Conservation (phyloP, 441 rosid species). For the Syzygium malaccense region DNA sequence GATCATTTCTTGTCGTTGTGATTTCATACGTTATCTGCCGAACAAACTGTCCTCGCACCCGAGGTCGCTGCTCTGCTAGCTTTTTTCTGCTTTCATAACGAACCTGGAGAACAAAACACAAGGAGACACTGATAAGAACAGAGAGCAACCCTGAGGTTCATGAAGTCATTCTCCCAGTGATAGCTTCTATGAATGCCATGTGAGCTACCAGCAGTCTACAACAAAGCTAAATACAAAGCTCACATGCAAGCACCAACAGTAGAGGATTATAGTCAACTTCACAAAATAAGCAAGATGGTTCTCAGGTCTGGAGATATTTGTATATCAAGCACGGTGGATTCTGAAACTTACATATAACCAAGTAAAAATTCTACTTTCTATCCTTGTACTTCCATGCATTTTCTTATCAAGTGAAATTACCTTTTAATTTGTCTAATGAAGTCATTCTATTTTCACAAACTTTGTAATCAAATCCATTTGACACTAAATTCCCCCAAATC, state of each 20-base stretch:
- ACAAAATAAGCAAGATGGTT: not conserved
- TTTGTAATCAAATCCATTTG: not conserved
- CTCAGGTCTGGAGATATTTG: not conserved
- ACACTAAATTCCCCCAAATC: not conserved
- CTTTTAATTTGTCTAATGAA: not conserved
- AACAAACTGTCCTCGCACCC: conserved; percentile 40
- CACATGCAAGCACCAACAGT: not conserved
- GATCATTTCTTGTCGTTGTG: not conserved
- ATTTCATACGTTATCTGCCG: conserved; percentile 18
- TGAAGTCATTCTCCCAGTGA: not conserved
- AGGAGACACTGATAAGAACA: not conserved
- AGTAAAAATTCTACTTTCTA: not conserved
- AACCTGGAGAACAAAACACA: conserved; percentile 24
- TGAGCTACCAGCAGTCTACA: not conserved
- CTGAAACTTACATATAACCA: not conserved
- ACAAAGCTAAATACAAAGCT: not conserved
- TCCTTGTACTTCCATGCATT: not conserved
- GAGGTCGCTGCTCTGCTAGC: conserved; percentile 45
- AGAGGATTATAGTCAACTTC: not conserved
- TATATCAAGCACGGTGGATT: not conserved
- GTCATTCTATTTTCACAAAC: not conserved
- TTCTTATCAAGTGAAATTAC: not conserved
- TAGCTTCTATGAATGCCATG: not conserved
- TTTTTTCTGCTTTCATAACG: conserved; percentile 41
- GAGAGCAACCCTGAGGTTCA: not conserved